Percentiles rank a stretch among this genome's conserved stretches.
These are phyloP conservation scores for Psilocybe cyanescens DNA, from an alignment of 768 basidiomycete genomes.

Conservation along the genomic window DNA sequence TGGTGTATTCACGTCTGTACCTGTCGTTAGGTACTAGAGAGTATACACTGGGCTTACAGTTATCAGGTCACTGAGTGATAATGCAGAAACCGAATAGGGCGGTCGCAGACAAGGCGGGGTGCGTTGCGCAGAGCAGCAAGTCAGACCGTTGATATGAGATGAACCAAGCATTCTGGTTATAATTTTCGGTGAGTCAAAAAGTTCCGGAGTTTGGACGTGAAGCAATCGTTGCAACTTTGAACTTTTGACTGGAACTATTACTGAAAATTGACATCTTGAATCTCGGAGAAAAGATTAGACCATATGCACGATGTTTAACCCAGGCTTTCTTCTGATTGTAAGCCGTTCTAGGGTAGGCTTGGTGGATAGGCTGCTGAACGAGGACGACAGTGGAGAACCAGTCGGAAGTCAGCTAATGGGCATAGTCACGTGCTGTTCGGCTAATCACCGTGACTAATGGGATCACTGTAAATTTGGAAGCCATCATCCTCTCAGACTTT, in stretches of 20 bases:
- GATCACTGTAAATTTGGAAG: no score
- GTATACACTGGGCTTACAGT: not conserved
- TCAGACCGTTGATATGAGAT: not conserved
- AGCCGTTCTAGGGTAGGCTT: no score
- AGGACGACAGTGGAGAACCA: not conserved
- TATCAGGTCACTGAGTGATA: not conserved
- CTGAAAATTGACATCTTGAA: no score
- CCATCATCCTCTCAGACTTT: no score
- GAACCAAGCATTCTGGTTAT: slow-evolving; percentile 3
- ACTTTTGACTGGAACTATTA: no score
- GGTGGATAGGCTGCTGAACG: slow-evolving; percentile 4
- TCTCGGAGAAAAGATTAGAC: no score
- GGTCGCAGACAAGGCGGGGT: not conserved
- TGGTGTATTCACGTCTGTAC: not conserved
- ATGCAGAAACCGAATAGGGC: not conserved
- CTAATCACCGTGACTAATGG: not conserved
- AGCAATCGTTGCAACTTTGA: no score
- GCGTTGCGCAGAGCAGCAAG: not conserved
- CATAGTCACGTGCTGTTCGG: not conserved
- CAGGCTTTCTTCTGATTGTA: not conserved
- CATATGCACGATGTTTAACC: not conserved
- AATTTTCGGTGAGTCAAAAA: not conserved
- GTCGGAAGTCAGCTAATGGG: slow-evolving; percentile 6
- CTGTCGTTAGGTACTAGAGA: not conserved
- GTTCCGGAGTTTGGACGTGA: no score